These are phyloP conservation scores for Torulaspora delbrueckii DNA, from an alignment of 805 yeast genomes.

Conservation along the genomic window DNA sequence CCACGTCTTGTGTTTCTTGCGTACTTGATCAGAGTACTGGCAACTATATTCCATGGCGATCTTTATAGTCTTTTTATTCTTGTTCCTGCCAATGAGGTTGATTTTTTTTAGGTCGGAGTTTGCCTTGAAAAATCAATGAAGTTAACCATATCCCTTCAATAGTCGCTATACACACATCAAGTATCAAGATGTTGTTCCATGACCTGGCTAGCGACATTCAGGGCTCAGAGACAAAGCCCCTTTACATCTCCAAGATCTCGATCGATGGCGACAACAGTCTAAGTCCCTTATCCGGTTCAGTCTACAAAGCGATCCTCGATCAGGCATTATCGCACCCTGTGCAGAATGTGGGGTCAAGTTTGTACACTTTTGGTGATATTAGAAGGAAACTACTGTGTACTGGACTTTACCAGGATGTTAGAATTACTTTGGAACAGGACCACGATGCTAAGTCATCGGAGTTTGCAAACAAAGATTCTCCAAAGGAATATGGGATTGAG, in stretches of 20 bases:
- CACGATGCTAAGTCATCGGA: conserved; percentile 12
- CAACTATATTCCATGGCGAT: conserved; percentile 23
- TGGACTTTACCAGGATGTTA: conserved; percentile 42
- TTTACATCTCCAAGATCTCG: conserved; percentile 20
- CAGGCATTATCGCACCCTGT: conserved; percentile 44
- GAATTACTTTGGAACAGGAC: conserved; percentile 41
- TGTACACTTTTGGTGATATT: conserved; percentile 36
- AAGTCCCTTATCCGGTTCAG: conserved; percentile 39
- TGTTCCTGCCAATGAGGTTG: neutral
- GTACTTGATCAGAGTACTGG: conserved; percentile 32
- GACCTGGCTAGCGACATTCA: conserved; percentile 1
- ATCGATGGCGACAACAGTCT: conserved; percentile 19
- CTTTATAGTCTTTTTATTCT: neutral
- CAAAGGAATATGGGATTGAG: conserved; percentile 36
- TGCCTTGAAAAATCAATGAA: neutral
- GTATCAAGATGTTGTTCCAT: neutral
- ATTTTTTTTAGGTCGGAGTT: neutral
- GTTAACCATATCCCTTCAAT: neutral
- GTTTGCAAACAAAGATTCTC: conserved; percentile 13
- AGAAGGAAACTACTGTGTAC: conserved; percentile 40
- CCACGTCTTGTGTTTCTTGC: conserved; percentile 34
- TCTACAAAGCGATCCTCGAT: conserved; percentile 43
- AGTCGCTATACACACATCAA: neutral
- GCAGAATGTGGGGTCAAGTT: conserved; percentile 37
- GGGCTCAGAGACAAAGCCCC: conserved; percentile 18